Evolutionary conservation across 2,329 filamentous ascomycete species (phyloP), one percentile per base, ranked within the genome.

Genomic region (Diplocarpon mali): DNA sequence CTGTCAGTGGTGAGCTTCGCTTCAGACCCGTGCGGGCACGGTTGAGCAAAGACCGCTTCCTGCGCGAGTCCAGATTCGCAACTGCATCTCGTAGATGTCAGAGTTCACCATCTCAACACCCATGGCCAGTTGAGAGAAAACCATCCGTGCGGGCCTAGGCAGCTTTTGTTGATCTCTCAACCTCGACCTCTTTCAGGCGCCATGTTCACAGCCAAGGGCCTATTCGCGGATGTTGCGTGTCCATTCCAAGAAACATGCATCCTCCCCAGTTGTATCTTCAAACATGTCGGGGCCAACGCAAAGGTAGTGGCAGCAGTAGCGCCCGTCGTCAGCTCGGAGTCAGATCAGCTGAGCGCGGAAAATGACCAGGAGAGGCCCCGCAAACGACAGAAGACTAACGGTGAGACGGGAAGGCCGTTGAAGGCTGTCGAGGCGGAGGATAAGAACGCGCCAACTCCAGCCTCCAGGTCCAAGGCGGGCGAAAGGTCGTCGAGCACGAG

Each of bases 241-340:
- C 61, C 61, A 30, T 51, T 59, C 40, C 46, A 52, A 38, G 51
- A 58, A 14, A 53, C 50, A 29, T 62, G 61, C 45, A 39, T 53
- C 5, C 55, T 62, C 3, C 60, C 60, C 41, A 51, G 46, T 41
- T 63, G 61, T 38, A 60, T 62, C 27, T 63, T 62, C 47, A 47
- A 44, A 14, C 61, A 61, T 49, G 28, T 51, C 16, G 41, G 7
- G 7, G 20, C 20, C 20, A 24, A 48, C 40, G 16, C 14, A 2
- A 45, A 42, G 20, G 8, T 13, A 8, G 29, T 6, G 34, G 10
- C n/a, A 36, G 24, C 38, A 42, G 4, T 36, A 36, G 11, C 29
- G 17, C 10, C 36, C n/a, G 24, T 36, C 30, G 36, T 12, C 20
- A 45, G 9, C n/a, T 35, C 40, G 31, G 35, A 39, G 12, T 35